Evolutionary conservation across 768 basidiomycete genomes (phyloP).

Genomic region (Dictyophora rubrovolvata): DNA sequence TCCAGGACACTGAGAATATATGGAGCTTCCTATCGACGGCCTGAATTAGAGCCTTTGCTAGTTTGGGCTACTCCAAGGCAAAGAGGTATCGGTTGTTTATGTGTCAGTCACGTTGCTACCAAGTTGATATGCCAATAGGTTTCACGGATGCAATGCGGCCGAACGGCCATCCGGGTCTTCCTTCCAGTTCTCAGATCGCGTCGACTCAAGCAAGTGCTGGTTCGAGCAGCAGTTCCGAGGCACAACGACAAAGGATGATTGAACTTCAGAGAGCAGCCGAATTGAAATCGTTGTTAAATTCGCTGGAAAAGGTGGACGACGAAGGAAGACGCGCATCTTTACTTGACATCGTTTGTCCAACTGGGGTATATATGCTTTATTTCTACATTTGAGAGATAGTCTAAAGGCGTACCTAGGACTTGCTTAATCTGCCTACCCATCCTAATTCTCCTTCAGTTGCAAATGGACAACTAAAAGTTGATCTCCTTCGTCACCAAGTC

Average conservation of each 20-base stretch:
- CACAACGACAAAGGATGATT: constrained; percentile 40
- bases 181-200: not conserved
- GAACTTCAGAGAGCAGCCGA: constrained; percentile 53
- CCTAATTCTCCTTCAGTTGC: constrained; percentile 60
- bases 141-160: constrained; percentile 10
- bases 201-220: constrained; percentile 13
- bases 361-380: constrained; percentile 22
- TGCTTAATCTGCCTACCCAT: constrained; percentile 60
- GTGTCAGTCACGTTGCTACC: not conserved
- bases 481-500: constrained; percentile 80
- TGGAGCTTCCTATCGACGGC: constrained; percentile 50
- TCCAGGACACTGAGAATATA: constrained; percentile 61
- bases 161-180: not conserved
- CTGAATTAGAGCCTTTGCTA: constrained; percentile 52
- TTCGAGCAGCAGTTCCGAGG: constrained; percentile 13
- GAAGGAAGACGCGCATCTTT: constrained; percentile 62
- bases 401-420: constrained; percentile 30
- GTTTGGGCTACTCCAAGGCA: constrained; percentile 68
- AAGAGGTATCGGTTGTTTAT: constrained; percentile 36
- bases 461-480: constrained; percentile 55
- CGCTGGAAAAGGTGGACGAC: constrained; percentile 68
- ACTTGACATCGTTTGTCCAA: constrained; percentile 57
- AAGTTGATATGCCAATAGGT: not conserved
- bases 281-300: constrained; percentile 51
- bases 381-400: not conserved